Conservation (phyloP, 2,329 filamentous ascomycete genomes). For the Aspergillus chevalieri region DNA sequence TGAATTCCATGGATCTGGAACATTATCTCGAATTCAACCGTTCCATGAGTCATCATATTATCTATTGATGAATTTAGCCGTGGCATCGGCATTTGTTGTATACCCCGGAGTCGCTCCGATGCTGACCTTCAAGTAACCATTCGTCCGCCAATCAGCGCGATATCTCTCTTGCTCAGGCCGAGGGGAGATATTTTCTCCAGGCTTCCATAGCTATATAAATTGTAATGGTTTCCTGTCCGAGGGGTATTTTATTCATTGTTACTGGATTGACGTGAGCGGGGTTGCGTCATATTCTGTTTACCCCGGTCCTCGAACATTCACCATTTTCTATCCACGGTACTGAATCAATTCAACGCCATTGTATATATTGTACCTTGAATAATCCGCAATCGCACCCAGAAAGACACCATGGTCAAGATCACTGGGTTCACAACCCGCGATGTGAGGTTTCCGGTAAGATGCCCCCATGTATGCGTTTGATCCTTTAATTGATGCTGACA, state of each 20-base stretch:
- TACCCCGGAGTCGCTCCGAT: no score
- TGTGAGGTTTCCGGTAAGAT: slow-evolving; percentile 62
- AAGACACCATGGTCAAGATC: slow-evolving; percentile 53
- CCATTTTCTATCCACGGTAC: background rate
- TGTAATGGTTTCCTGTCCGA: no score
- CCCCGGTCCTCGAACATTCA: background rate
- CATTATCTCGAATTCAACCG: background rate
- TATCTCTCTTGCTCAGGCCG: no score
- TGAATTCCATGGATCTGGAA: background rate
- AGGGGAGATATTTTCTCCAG: background rate
- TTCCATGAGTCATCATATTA: background rate
- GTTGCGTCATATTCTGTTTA: background rate
- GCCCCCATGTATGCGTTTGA: background rate
- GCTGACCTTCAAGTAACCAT: no score
- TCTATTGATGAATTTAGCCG: no score
- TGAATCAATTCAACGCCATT: background rate
- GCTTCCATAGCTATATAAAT: background rate
- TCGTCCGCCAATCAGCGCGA: no score
- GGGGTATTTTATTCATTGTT: no score
- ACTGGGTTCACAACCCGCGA: slow-evolving; percentile 66
- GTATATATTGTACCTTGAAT: background rate
- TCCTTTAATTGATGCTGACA: background rate
- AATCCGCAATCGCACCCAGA: background rate
- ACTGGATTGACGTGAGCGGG: background rate
- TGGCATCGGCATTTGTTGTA: no score